Percentiles rank a stretch among this genome's conserved stretches.
These are phyloP conservation scores for Trichoderma asperellum DNA, from an alignment of 2,329 filamentous ascomycete species.

Conservation along the genomic window DNA sequence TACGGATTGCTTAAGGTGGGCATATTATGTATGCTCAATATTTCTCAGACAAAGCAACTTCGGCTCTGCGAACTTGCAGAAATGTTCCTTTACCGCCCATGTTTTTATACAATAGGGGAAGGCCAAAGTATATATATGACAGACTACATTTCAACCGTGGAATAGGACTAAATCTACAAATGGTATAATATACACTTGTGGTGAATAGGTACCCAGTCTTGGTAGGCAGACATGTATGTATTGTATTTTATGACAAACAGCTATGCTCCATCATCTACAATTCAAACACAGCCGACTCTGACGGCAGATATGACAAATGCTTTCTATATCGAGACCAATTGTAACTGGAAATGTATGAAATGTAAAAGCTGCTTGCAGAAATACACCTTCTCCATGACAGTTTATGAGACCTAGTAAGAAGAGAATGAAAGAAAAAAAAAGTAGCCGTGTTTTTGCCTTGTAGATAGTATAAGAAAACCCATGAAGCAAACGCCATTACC, in stretches of 20 bases:
- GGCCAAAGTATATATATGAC: neutral
- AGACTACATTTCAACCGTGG: neutral
- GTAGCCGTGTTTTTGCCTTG: neutral
- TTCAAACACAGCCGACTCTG: neutral
- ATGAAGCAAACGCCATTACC: constrained; percentile 38
- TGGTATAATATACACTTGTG: neutral
- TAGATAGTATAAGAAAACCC: neutral
- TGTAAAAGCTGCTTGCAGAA: neutral
- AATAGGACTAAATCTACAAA: neutral
- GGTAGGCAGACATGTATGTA: neutral
- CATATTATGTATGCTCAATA: neutral
- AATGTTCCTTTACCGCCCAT: neutral
- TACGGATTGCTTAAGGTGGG: neutral
- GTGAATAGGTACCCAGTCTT: neutral
- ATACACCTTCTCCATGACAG: neutral
- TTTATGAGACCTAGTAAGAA: neutral
- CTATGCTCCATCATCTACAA: neutral
- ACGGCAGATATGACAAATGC: neutral
- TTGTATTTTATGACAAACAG: neutral
- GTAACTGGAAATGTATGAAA: neutral
- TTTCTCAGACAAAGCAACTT: neutral
- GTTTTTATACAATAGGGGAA: neutral
- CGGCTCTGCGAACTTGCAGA: neutral
- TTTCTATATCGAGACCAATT: neutral
- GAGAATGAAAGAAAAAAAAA: neutral